Percentiles rank a stretch among this genome's conserved stretches.
phyloP scores from a whole-genome alignment of 768 basidiomycete genomes.

The Suillus occidentalis region DNA sequence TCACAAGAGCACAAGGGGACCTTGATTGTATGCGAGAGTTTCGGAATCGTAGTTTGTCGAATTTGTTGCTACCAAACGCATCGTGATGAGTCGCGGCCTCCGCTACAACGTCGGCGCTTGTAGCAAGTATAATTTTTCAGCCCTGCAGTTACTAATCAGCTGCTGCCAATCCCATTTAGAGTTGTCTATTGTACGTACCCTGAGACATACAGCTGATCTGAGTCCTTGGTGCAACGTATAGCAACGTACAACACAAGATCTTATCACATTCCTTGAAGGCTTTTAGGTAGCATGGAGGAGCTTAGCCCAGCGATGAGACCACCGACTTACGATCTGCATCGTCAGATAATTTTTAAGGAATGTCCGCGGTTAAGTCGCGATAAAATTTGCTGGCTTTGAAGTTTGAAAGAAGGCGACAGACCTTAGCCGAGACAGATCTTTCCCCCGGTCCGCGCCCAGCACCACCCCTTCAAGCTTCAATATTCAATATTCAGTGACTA shows the following conservation, averaged over 20 bases:
- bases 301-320: background rate
- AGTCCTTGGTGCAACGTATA: background rate
- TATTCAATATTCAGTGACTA: background rate
- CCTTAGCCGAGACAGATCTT: background rate
- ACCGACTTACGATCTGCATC: background rate
- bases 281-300: background rate
- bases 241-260: background rate
- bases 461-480: background rate
- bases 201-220: background rate
- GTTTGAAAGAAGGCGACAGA: background rate
- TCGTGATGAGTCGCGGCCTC: background rate
- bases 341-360: background rate
- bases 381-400: slow-evolving; percentile 1
- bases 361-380: background rate
- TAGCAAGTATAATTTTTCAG: background rate
- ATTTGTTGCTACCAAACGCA: background rate
- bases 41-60: background rate
- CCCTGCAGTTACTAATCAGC: background rate
- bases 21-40: background rate
- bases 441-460: background rate
- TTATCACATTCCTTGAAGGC: background rate
- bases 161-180: background rate
- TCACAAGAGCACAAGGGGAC: background rate
- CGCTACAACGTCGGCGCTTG: background rate
- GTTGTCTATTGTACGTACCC: background rate